These are phyloP conservation scores for Pseudopediastrum boryanum DNA, from an alignment of 139 green algal genomes.

Conservation along the genomic window DNA sequence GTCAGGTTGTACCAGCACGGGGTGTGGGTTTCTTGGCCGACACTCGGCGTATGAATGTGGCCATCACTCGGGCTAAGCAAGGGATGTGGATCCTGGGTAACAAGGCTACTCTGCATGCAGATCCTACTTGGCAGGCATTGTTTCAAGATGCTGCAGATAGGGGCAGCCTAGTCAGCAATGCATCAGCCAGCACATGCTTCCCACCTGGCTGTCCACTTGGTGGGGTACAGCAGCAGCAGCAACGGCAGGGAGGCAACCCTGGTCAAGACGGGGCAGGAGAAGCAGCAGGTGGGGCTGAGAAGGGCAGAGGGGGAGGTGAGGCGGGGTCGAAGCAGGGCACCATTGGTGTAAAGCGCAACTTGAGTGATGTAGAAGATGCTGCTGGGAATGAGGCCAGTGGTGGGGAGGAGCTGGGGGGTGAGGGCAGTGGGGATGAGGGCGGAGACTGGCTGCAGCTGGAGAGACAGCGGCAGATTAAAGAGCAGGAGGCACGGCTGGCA, in stretches of 20 bases:
- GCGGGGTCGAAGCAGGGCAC: too few species aligned
- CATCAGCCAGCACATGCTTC: conserved; percentile 51
- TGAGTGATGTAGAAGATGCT: too few species aligned
- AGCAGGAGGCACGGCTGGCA: too few species aligned
- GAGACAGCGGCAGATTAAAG: too few species aligned
- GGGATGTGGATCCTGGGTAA: conserved; percentile 84
- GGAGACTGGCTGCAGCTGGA: too few species aligned
- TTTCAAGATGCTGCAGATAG: conserved; percentile 53
- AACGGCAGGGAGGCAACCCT: conserved; percentile 30
- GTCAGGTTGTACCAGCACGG: not conserved
- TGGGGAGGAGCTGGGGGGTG: too few species aligned
- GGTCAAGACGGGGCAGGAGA: not conserved
- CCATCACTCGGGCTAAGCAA: conserved; percentile 80
- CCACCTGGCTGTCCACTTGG: not conserved
- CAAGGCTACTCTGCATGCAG: conserved; percentile 52
- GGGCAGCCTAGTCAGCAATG: conserved; percentile 62
- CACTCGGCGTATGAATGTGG: conserved; percentile 86
- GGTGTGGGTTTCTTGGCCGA: conserved; percentile 82
- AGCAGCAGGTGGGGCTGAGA: too few species aligned
- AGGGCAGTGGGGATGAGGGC: too few species aligned
- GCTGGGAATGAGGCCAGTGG: too few species aligned
- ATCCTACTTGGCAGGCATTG: conserved; percentile 67
- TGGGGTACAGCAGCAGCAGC: conserved; percentile 2
- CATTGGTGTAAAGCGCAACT: too few species aligned
- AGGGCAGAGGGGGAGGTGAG: too few species aligned